These are phyloP conservation scores for Phanerochaete sordida DNA, from an alignment of 768 basidiomycete genomes.

Conservation along the genomic window DNA sequence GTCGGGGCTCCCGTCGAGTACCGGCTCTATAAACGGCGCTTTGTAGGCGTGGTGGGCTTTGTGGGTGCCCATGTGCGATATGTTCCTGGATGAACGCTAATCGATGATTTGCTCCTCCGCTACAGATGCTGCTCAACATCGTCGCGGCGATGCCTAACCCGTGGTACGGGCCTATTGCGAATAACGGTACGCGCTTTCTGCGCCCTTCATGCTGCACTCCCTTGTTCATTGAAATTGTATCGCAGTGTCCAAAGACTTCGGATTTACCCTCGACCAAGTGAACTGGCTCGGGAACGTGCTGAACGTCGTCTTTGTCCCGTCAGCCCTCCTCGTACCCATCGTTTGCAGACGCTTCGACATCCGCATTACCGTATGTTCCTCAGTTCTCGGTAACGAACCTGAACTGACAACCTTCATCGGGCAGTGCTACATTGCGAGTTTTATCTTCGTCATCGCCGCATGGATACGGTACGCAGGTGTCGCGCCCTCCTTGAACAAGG, in stretches of 20 bases:
- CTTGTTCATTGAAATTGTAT: too few relatives aligned
- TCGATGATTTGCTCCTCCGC: too few relatives aligned
- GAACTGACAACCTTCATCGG: too few relatives aligned
- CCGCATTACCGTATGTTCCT: slow-evolving; percentile 50
- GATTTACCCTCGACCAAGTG: slow-evolving; percentile 65
- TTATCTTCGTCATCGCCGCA: slow-evolving; percentile 52
- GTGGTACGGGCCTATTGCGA: slow-evolving; percentile 85
- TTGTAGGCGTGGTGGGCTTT: too few relatives aligned
- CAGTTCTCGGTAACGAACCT: not conserved
- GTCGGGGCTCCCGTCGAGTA: too few relatives aligned
- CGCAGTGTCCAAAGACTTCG: slow-evolving; percentile 58
- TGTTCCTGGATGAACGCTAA: too few relatives aligned
- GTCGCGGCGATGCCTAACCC: slow-evolving; percentile 65
- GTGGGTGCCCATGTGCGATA: too few relatives aligned
- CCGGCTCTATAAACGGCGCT: too few relatives aligned
- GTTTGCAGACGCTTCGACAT: slow-evolving; percentile 59
- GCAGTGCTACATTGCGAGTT: slow-evolving; percentile 63
- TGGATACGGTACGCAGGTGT: slow-evolving; percentile 83
- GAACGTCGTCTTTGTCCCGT: slow-evolving; percentile 58
- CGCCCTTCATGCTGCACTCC: too few relatives aligned
- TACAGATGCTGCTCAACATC: too few relatives aligned
- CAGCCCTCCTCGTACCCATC: slow-evolving; percentile 57
- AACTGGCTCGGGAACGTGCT: slow-evolving; percentile 81
- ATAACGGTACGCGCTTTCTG: slow-evolving; percentile 45
- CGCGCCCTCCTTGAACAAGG: slow-evolving; percentile 42